Base-by-base conservation (phyloP, 2,329 filamentous ascomycete species). In the Tympanopsis confertula region DNA sequence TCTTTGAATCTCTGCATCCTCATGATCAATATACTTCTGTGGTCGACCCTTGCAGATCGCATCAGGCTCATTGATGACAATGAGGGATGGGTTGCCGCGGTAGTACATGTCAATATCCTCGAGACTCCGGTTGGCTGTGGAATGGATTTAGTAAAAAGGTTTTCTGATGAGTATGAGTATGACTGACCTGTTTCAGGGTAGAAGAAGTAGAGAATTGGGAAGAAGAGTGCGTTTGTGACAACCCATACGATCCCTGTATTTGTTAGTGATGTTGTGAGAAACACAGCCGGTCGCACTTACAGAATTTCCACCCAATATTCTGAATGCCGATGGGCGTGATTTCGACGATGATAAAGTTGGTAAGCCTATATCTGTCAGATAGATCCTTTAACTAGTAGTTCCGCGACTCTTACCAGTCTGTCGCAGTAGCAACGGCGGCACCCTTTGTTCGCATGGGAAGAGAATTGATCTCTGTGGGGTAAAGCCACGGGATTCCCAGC, bases 51-150 rank as follows among this genome's bases (percentile, higher is more conserved):
- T 51, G 4, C 52, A 56, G 4, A 63, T 62, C 0, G 66, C 68
- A 20, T 70, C 56, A 36, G 65, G 62, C 38, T 73, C 66, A 3
- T 49, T 51, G 45, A 62, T 58, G 7, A 74, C 62, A 5, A 74
- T 54, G 3, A 71, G 42, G 4, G 54, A 47, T 1, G 58, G 58
- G 19, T 59, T 52, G 0, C 44, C 45, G 7, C 57, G 53, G 38
- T 59, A 63, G 41, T 58, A 58, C 2, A 48, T 47, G 24, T 28
- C 24, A n/a, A 28, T 28, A 28, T 28, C 24, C 24, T 28, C 24
- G 24, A 28, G 24, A n/a, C 24, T 10, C 24, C 10, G 10, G 24
- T n/a, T n/a, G 10, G 24, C 24, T 10, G n/a, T n/a, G n/a, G n/a
- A n/a, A n/a, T n/a, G n/a, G n/a, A n/a, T n/a, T n/a, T n/a, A n/a